Evolutionary conservation across 805 yeast species (phyloP), one percentile per base, ranked within the genome.

Genomic region (Metschnikowia kofuensis): DNA sequence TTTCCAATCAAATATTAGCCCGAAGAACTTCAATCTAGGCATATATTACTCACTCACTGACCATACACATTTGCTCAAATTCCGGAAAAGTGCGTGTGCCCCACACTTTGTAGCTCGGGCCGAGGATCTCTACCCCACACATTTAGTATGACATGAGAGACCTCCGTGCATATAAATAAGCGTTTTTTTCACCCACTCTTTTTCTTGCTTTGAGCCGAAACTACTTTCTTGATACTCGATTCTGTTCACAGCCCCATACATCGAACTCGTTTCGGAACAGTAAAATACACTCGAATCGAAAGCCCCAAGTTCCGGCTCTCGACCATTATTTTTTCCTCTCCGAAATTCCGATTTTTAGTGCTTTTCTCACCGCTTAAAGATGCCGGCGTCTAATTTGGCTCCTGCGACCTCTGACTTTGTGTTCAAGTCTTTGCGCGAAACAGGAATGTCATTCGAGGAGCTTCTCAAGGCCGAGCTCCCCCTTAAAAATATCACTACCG

Each of bases 351-450:
- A 3, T 4, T 21, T 21, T 4, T 21, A 21, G 21, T 21, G 21
- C 21, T 21, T 21, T 21, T 21, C 21, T 21, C 21, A 21, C 21
- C 21, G 21, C 21, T 21, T 21, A 21, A 14, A 15, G 16, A 46
- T 46, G 49, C 35, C 38, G 12, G 29, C 39, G 3, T n/a, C 45
- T 7, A 47, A 49, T 11, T 47, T 47, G 12, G 63, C 61, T 10
- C 52, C 56, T 15, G 53, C 48, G 5, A 52, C 49, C 32, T 51
- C 64, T 8, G 58, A 56, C 13, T 52, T 51, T 36, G 51, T 62
- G 28, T 53, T 63, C 40, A 51, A 43, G 12, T 29, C 46, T n/a
- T 47, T 47, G 16, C 44, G 40, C 11, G 51, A 49, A 4, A 13
- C 48, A 16, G 53, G 54, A 30, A 44, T 42, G 10, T 27, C 53